Evolutionary conservation across 2,329 filamentous ascomycete genomes (phyloP).

Genomic region (Orbilia quercus): DNA sequence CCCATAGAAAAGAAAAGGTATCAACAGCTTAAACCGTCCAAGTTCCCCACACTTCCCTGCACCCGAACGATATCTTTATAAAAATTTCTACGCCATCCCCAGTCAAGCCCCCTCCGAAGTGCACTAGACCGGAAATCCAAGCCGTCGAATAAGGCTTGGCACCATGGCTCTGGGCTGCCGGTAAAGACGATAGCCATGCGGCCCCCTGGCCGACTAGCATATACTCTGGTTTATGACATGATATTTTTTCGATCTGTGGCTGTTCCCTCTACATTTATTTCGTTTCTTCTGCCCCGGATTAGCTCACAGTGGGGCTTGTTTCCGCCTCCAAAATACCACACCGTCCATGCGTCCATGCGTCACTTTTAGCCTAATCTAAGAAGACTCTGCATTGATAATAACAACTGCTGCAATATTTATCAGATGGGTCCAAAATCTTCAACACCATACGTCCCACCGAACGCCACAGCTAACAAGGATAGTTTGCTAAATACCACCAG

Average conservation of each 20-base stretch:
- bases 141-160: conserved; percentile 34
- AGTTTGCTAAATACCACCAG: not conserved
- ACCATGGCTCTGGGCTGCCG: conserved; percentile 28
- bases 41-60: too few relatives aligned
- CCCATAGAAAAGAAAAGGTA: too few relatives aligned
- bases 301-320: too few relatives aligned
- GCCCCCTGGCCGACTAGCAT: too few relatives aligned
- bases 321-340: too few relatives aligned
- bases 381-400: not conserved
- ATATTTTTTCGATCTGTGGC: conserved; percentile 1
- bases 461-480: not conserved
- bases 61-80: too few relatives aligned
- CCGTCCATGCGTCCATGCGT: not conserved
- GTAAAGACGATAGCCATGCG: not conserved
- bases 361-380: conserved; percentile 1
- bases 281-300: not conserved
- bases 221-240: too few relatives aligned
- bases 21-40: too few relatives aligned
- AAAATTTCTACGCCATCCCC: too few relatives aligned
- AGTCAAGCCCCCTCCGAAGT: too few relatives aligned
- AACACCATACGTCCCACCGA: too few relatives aligned
- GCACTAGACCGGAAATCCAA: conserved; percentile 32
- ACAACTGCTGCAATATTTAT: not conserved
- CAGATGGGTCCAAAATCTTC: too few relatives aligned
- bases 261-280: not conserved